Conservation (phyloP, 192 early-diverging fungal species). For the Gryganskiella cystojenkinii region DNA sequence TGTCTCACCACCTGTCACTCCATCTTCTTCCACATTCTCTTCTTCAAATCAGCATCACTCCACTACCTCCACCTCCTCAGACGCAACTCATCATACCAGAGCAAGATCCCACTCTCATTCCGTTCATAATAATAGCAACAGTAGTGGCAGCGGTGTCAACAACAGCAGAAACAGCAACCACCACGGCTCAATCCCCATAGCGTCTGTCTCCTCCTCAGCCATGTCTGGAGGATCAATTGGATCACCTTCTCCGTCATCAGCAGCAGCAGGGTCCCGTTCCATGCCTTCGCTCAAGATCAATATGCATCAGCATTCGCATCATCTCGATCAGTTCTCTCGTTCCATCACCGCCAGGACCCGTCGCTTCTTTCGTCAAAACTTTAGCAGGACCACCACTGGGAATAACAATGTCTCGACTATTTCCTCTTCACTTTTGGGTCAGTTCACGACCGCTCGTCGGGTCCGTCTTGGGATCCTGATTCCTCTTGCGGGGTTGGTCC, state of each 20-base stretch:
- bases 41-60: not conserved
- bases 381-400: constrained; percentile 17
- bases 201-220: not conserved
- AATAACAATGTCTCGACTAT: no score
- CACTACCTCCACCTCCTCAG: not conserved
- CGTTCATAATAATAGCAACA: not conserved
- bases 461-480: constrained; percentile 34
- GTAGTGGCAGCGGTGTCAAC: not conserved
- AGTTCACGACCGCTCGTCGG: constrained; percentile 13
- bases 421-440: no score
- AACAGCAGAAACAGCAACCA: not conserved
- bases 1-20: not conserved
- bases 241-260: not conserved
- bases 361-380: constrained; percentile 27
- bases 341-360: constrained; percentile 16
- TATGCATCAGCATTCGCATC: constrained; percentile 22
- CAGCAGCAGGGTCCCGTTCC: not conserved
- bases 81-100: constrained; percentile 5
- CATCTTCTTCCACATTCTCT: not conserved
- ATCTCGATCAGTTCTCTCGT: constrained; percentile 29
- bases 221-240: not conserved
- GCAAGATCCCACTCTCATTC: constrained; percentile 34
- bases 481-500: not conserved
- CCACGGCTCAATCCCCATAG: not conserved
- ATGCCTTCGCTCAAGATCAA: constrained; percentile 25